These are phyloP conservation scores for Acer negundo DNA, from an alignment of 345 rosid species.

Conservation along the genomic window DNA sequence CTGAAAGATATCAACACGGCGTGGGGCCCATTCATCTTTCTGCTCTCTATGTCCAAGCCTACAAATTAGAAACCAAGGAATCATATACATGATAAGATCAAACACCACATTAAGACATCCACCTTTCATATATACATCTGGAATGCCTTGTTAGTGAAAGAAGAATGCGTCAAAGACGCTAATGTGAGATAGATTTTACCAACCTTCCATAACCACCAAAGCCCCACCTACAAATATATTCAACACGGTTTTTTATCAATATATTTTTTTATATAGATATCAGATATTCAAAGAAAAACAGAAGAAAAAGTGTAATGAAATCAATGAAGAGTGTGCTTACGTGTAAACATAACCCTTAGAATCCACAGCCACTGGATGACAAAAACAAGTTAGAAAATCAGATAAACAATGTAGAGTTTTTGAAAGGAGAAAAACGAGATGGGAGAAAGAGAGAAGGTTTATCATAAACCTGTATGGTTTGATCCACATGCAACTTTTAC, in stretches of 20 bases:
- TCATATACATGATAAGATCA: constrained; percentile 15
- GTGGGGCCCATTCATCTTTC: constrained; percentile 97
- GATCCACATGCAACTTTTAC: constrained; percentile 96
- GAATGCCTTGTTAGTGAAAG: constrained; percentile 6
- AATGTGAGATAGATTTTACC: constrained; percentile 24
- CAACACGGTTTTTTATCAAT: constrained; percentile 26
- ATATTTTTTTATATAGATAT: not conserved
- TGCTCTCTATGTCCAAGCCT: constrained; percentile 99
- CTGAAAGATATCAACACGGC: constrained; percentile 81
- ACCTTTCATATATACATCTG: not conserved
- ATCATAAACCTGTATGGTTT: constrained; percentile 82
- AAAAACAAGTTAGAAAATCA: constrained; percentile 21
- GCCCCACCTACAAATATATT: constrained; percentile 77
- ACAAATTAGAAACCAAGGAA: constrained; percentile 24
- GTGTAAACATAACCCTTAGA: constrained; percentile 91
- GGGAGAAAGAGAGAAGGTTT: not conserved
- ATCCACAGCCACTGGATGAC: constrained; percentile 81
- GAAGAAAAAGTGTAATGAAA: constrained; percentile 2
- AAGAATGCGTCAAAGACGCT: constrained; percentile 1
- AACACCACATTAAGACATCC: not conserved
- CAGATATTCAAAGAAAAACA: constrained; percentile 13
- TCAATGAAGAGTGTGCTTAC: constrained; percentile 47
- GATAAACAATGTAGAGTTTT: constrained; percentile 6
- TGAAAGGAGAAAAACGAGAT: not conserved
- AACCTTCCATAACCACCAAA: constrained; percentile 99